These are phyloP conservation scores for Corymbia citriodora DNA, from an alignment of 441 rosid genomes.

Conservation along the genomic window DNA sequence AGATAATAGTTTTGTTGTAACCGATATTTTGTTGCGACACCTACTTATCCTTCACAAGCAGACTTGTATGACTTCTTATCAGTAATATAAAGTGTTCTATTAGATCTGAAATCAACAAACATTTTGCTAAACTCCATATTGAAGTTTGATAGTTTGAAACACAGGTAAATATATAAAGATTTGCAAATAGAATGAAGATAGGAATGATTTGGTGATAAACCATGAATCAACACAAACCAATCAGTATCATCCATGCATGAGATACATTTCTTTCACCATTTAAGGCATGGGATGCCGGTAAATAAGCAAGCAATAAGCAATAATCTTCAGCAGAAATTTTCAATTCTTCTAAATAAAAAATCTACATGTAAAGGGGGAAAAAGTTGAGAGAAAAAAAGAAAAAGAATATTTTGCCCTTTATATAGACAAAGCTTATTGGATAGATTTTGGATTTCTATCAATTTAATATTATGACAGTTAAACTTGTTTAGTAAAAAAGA, in stretches of 20 bases:
- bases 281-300: neutral
- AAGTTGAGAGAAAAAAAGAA: neutral
- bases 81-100: neutral
- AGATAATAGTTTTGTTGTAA: too few species aligned
- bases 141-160: neutral
- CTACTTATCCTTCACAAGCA: neutral
- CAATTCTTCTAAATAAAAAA: neutral
- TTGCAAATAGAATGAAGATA: neutral
- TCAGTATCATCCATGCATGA: neutral
- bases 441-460: neutral
- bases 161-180: neutral
- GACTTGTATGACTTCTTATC: neutral
- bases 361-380: neutral
- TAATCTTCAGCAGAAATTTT: fast-evolving
- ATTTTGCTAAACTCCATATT: neutral
- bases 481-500: neutral
- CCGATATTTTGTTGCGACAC: too few species aligned
- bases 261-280: neutral
- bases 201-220: fast-evolving
- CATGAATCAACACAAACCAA: neutral
- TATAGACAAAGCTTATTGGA: neutral
- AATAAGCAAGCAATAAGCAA: neutral
- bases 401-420: neutral
- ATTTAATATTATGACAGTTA: neutral
- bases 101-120: neutral